Evolutionary conservation across 2,329 filamentous ascomycete genomes (phyloP).

Genomic region (Pyrenochaeta sp.): DNA sequence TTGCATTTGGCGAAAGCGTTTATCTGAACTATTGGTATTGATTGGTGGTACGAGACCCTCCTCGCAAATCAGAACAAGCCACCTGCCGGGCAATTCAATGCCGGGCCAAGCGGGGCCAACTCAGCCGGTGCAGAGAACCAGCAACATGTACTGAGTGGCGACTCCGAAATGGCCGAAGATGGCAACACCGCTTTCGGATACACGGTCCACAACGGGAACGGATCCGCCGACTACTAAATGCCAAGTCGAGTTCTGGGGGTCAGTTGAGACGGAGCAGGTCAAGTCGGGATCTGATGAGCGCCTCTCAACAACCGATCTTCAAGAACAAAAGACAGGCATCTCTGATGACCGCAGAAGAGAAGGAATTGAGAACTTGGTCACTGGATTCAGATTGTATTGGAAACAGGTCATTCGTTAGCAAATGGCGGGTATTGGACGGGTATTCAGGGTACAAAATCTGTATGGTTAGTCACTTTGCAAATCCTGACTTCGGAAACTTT

Average conservation of each 20-base stretch:
- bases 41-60: constrained; percentile 73
- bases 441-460: constrained; percentile 3
- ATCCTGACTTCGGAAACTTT: constrained; percentile 1
- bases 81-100: constrained; percentile 51
- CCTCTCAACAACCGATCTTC: constrained; percentile 24
- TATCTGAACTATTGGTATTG: constrained; percentile 60
- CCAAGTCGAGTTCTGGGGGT: constrained; percentile 28
- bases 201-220: constrained; percentile 52
- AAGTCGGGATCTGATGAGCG: constrained; percentile 8
- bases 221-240: constrained; percentile 47
- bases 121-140: constrained; percentile 47
- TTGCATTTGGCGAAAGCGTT: constrained; percentile 49
- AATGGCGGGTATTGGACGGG: constrained; percentile 5
- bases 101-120: constrained; percentile 44
- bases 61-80: constrained; percentile 73
- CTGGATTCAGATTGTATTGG: constrained; percentile 29
- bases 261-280: constrained; percentile 10
- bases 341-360: constrained; percentile 5
- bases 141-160: constrained; percentile 53
- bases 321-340: constrained; percentile 31
- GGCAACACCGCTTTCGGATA: constrained; percentile 52
- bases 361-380: constrained; percentile 1
- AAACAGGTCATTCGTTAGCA: constrained; percentile 6
- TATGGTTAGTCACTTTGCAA: constrained; percentile 3
- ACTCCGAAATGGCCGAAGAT: constrained; percentile 53